Base-by-base conservation (phyloP, 805 yeast species). In the Zygosaccharomyces siamensis region DNA sequence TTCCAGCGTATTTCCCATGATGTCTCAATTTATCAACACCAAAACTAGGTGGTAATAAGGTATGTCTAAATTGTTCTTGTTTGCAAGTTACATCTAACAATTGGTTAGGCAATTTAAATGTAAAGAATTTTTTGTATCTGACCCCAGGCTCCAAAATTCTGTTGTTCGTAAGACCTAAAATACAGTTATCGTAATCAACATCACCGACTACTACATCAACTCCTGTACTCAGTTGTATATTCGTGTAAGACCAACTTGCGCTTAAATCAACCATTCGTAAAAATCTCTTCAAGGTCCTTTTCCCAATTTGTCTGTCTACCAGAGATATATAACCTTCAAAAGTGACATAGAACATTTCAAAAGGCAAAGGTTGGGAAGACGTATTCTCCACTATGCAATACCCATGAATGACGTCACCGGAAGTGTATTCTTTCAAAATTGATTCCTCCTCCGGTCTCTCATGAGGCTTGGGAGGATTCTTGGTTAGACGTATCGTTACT, bases 321-420 rank as follows among this genome's bases (percentile, higher is more conserved):
- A 70, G 55, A 2, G 71, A 61, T 1, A 62, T 60, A 14, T 59
- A 51, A 3, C 79, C 80, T 61, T 77, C 79, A 38, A 76, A 57
- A 4, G 79, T 72, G 2, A 76, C 79, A 44, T 56, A 78, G 58
- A 83, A 77, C 81, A 80, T 79, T 55, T 83, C 84, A 58, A 83
- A 84, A 2, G 77, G 76, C 18, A 83, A 64, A 1, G 75, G 76
- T 10, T 64, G 61, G 10, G 70, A 60, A 3, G 80, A 71, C 11
- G 66, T 70, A 57, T 80, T 80, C 39, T 75, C 68, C 26, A 80
- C 70, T 6, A 72, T 60, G 47, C 79, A 73, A 55, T 75, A 79
- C 0, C 92, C 92, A 57, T 78, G 75, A 11, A 84, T 70, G 18
- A 72, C 71, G 59, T 84, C 89, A n/a, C 88, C 88, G 10, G 83